These are phyloP conservation scores for Pascua sp. DNA, from an alignment of 1,284 basidiomycete genomes.

Conservation along the genomic window DNA sequence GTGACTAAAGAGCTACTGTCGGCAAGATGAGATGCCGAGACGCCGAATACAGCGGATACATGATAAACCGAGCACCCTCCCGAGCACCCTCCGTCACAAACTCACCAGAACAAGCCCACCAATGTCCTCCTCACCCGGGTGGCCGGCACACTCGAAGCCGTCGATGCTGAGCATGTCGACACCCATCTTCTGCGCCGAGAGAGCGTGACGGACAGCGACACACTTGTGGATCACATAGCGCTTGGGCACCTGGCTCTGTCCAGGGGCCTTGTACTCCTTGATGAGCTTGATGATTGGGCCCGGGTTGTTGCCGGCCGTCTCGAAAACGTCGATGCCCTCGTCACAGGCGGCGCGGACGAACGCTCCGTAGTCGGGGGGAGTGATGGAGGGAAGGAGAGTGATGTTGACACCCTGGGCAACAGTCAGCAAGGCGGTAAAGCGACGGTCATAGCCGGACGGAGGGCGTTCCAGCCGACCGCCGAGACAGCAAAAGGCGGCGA, in stretches of 20 bases:
- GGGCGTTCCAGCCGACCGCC: not conserved
- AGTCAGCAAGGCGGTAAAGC: too few relatives aligned
- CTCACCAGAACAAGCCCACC: constrained; percentile 80
- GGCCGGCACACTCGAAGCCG: constrained; percentile 88
- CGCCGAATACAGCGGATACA: too few relatives aligned
- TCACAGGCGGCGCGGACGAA: constrained; percentile 78
- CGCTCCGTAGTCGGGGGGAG: constrained; percentile 80
- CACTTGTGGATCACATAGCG: constrained; percentile 88
- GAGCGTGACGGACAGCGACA: constrained; percentile 77
- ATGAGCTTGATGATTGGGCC: constrained; percentile 75
- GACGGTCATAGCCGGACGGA: constrained; percentile 5
- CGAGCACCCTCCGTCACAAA: too few relatives aligned
- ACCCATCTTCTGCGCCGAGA: constrained; percentile 72
- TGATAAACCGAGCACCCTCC: too few relatives aligned
- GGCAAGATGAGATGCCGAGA: too few relatives aligned
- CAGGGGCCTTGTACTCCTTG: constrained; percentile 55
- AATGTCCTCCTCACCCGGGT: constrained; percentile 93
- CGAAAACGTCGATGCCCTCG: constrained; percentile 83
- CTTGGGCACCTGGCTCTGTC: constrained; percentile 20
- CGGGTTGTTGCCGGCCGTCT: constrained; percentile 89
- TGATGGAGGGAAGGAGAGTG: constrained; percentile 83
- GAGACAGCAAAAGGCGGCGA: too few relatives aligned
- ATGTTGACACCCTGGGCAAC: constrained; percentile 73
- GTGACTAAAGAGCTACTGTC: not conserved
- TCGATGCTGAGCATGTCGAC: constrained; percentile 84